Evolutionary conservation across 805 yeast genomes (phyloP), one percentile per base, ranked within the genome.

Genomic region (Candida ficus): DNA sequence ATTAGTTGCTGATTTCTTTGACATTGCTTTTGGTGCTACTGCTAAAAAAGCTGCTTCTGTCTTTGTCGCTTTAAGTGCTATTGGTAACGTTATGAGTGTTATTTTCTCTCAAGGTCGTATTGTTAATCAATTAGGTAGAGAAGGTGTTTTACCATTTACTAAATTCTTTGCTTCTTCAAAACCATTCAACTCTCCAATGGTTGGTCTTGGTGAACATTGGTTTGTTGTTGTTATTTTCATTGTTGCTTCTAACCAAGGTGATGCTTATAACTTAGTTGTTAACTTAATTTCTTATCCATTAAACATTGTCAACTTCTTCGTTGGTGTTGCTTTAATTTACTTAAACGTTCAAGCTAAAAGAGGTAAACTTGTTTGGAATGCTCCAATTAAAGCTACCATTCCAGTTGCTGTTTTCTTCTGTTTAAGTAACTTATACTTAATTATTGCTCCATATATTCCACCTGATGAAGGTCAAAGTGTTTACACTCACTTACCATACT

Each of bases 161-260:
- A 66, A 66, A 34, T 72, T 87, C 50, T 83, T 80, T 62, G 87
- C 90, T 5, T 65, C 83, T 37, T 76, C 79, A 32, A 78, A 63
- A 55, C 95, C 95, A 5, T 82, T 83, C 61, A 74, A 73, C 50
- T 70, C 93, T 3, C 95, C 95, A 33, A 62, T 76, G 47, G 75
- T 78, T 32, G 95, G 91, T 38, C 66, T 86, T 39, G 68, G 80
- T 51, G 83, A 83, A 60, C 95, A 86, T 58, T 85, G 86, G 76
- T 60, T 80, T 34, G 80, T 85, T 14, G 83, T 90, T 65, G 62
- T 82, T 30, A 68, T 86, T 38, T 79, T 88, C 36, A 76, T 87
- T 45, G 56, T 84, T 34, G 93, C 91, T 4, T 86, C 87, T 31
- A 91, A 93, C 16, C 85, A 90, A 20, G 95, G 93, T 42, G 95